phyloP scores from a whole-genome alignment of 202 grass and related monocot genomes.

The Thinopyrum obtusiflorum region DNA sequence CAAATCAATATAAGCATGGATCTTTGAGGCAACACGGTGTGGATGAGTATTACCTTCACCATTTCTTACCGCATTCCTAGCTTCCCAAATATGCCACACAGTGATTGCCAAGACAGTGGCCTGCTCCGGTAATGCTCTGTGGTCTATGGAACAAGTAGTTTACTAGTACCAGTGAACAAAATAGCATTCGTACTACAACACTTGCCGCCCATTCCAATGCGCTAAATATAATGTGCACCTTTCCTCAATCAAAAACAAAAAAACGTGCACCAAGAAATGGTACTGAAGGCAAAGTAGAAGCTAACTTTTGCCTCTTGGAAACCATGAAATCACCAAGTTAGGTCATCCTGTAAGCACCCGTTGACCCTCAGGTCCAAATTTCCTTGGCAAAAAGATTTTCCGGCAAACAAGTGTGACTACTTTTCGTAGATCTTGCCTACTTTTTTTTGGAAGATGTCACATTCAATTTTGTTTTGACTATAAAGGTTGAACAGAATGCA shows the following conservation, averaged over 20 bases:
- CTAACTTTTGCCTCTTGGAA: neutral
- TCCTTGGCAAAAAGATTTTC: neutral
- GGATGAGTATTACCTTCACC: too few relatives aligned
- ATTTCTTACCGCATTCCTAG: too few relatives aligned
- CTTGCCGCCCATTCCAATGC: neutral
- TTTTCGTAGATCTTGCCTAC: neutral
- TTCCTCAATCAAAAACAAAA: too few relatives aligned
- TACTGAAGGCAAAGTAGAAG: neutral
- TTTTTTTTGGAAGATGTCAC: neutral
- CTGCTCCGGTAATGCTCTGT: too few relatives aligned
- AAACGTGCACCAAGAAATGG: neutral
- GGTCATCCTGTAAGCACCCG: neutral
- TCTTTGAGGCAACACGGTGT: too few relatives aligned
- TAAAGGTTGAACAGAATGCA: neutral
- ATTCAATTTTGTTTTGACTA: neutral
- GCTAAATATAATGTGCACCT: neutral
- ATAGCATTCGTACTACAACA: neutral
- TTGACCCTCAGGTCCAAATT: neutral
- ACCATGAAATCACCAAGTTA: neutral
- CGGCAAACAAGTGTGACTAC: neutral
- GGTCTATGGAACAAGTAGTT: neutral
- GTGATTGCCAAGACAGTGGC: too few relatives aligned
- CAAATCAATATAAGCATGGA: too few relatives aligned
- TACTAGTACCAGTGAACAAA: neutral
- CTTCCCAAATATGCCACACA: too few relatives aligned